Base-by-base conservation (phyloP, 2,329 filamentous ascomycete species). In the Macrophomina pseudophaseolina region DNA sequence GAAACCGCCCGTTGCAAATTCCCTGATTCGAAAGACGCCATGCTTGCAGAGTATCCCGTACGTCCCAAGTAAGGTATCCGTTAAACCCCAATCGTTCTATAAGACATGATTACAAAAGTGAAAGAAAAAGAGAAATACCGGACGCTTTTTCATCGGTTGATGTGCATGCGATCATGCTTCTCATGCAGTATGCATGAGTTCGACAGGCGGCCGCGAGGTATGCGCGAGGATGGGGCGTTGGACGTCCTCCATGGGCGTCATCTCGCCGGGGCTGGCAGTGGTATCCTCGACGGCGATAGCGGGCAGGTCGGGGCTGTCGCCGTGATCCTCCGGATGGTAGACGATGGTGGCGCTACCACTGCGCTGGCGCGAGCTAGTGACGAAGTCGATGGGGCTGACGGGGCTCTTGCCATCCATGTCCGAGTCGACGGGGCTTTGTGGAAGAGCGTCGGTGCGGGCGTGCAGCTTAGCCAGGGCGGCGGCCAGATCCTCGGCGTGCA, bases 251-350 rank as follows among this genome's bases (percentile, higher is more conserved):
- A 66, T 54, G 16, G 56, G 56, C 28, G 46, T 54, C 66, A 82
- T 78, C 35, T 86, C 84, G 44, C 80, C 80, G 2, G 82, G 80
- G 33, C 74, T 79, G 38, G 76, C 78, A 2, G 80, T 86, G 12
- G 84, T 87, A 75, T 90, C 87, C 74, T 88, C 87, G 2, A 90
- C 86, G 72, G 87, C 85, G 44, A 90, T 88, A 1, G 86, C 86
- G 1, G 88, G 88, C 46, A 90, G 75, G 69, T 83, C 80, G 0
- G 86, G 86, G 66, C 83, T 87, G 67, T 85, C 80, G 2, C 87
- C 87, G 70, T 90, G 86, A 51, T 88, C 84, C 65, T 86, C 83
- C 0, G 88, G 88, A 69, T 89, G 81, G 73, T 87, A 90, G 59
- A 90, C 86, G 51, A 89, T 80, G 0, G 86, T 88, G 38, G 85